Evolutionary conservation across 768 basidiomycete genomes (phyloP), one percentile per base, ranked within the genome.

Genomic region (Boletus huronensis): DNA sequence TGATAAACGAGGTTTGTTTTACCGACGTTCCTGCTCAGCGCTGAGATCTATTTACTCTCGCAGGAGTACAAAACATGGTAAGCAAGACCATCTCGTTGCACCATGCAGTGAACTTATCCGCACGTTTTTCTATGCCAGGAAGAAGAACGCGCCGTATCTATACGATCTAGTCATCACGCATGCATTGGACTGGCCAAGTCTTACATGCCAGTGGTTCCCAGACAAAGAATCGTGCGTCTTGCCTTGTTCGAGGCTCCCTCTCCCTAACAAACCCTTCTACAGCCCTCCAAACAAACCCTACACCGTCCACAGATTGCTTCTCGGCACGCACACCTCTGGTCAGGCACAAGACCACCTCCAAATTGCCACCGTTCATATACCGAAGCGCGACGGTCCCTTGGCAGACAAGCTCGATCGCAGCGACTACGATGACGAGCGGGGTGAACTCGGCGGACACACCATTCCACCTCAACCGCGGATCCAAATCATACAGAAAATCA

Each of bases 201-300:
- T 99, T 66, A 99, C 97, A 5, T 94, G 92, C 70, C 97, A 98
- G 74, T 99, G 97, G 97, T 90, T 99, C 72, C 97, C 97, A 0
- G 97, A 99, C 78, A 88, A 85, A 71, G 92, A 98, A 74, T 82
- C 84, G 95, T 95, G 63, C 66, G 91, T 73, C 11, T n/a, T 17
- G 4, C 10, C 38, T 29, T 28, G 29, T 32, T 39, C 32, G 4
- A 28, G 13, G n/a, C 5, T 9, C 31, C 5, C 5, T 19, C 36
- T 8, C 8, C 34, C 34, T 48, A 5, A 32, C 23, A n/a, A 44
- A 47, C 55, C 42, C 25, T 40, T 25, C 29, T 19, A 50, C n/a
- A 97, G 93, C 54, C 90, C 93, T 19, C 75, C 87, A 52, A 87
- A 89, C 73, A 96, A 94, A 65, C 85, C 94, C n/a, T 98, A 96